Evolutionary conservation across 305 asterid genomes (phyloP).

Genomic region (Plantago rigida): DNA sequence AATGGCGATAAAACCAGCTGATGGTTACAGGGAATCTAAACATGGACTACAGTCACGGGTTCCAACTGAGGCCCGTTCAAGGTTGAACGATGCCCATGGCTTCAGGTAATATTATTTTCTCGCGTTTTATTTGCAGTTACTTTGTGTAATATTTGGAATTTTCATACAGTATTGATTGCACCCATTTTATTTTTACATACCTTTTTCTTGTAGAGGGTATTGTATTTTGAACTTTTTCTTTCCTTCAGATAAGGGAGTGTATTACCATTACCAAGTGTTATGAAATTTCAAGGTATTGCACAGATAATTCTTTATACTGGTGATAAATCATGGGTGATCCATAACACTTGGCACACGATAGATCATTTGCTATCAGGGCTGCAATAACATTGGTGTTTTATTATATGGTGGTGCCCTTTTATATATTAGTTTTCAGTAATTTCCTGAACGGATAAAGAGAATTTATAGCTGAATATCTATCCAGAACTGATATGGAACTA

Average conservation of each 20-base stretch:
- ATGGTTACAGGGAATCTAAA: conserved; percentile 63
- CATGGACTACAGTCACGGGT: conserved; percentile 63
- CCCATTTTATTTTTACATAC: not conserved
- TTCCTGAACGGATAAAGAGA: too few relatives aligned
- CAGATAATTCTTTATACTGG: not conserved
- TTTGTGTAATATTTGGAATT: conserved; percentile 20
- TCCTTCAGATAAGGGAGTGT: too few relatives aligned
- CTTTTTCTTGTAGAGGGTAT: too few relatives aligned
- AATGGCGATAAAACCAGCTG: conserved; percentile 43
- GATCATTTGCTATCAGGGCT: too few relatives aligned
- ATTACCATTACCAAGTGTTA: too few relatives aligned
- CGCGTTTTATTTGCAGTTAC: conserved; percentile 7
- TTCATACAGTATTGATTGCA: conserved; percentile 3
- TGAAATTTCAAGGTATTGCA: not conserved
- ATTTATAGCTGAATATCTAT: too few relatives aligned
- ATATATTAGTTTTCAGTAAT: not conserved
- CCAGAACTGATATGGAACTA: too few relatives aligned
- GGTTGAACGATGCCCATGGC: conserved; percentile 58
- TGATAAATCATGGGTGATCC: too few relatives aligned
- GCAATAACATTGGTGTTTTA: too few relatives aligned
- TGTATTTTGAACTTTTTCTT: too few relatives aligned
- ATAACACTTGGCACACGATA: too few relatives aligned
- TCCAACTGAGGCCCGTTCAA: conserved; percentile 54
- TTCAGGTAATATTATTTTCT: conserved; percentile 49
- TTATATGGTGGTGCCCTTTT: too few relatives aligned